Evolutionary conservation across 371 early-diverging fungal species (phyloP), one percentile per base, ranked within the genome.

Genomic region (Lichtheimia ornata): DNA sequence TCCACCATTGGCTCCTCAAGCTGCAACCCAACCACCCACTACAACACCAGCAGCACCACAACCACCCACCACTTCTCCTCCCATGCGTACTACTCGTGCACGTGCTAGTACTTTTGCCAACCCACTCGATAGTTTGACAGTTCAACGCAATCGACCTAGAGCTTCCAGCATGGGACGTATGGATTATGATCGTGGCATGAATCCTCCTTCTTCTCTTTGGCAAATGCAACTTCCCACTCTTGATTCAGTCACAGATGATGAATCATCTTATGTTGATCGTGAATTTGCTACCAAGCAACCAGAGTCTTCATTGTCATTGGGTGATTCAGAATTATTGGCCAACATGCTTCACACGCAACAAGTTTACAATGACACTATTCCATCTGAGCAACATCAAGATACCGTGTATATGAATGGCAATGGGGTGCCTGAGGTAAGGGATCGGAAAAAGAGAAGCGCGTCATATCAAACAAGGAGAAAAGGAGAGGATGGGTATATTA

Each of bases 161-260:
- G 86, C 88, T 53, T 84, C 85, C 17, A 83, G 83, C 55, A 79
- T 87, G 73, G 84, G 88, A 5, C 76, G 84, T 61, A 72, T 85
- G 53, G 85, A 86, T 44, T 73, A 72, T 17, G 61, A 53, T 40
- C 61, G 70, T 28, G 51, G 25, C 41, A 61, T 52, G 57, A 71
- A 58, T 64, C 69, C 47, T 59, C 73, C 76, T 59, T 63, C 66
- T 47, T 68, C 77, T 24, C 64, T 71, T 25, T 75, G 76, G 72
- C 68, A 71, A 35, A 76, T 76, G 18, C 80, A 79, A 13, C 66
- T 80, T 45, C 68, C 74, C 14, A 77, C 82, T 12, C 61, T 83
- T 4, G 77, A 72, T 20, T 65, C 80, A 12, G 68, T 80, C 49
- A 57, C 55, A 9, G 75, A 72, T 55, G 81, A 81, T 18, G 76